Percentiles rank a stretch among this genome's conserved stretches.
Evolutionary conservation across 129 eudicot species (phyloP).

Genomic region (Kitagawia praeruptora): DNA sequence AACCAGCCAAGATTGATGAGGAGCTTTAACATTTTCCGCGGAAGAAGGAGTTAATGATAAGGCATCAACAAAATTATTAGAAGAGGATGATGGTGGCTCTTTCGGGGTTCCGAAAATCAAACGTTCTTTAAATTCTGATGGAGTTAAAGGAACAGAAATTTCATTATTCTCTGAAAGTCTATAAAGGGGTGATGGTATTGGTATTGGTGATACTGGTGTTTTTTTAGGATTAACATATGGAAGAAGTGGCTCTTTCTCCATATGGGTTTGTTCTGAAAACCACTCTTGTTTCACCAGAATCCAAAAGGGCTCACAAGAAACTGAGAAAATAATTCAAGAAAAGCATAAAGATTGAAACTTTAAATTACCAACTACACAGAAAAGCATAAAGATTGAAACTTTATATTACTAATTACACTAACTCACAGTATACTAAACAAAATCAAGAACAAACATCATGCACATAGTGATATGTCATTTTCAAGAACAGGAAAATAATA

Average conservation of each 20-base stretch:
- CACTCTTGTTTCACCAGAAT: neutral
- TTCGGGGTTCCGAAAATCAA: constrained; percentile 55
- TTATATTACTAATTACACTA: neutral
- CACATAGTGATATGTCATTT: neutral
- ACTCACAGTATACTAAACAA: neutral
- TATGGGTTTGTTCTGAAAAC: constrained; percentile 22
- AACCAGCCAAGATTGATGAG: constrained; percentile 39
- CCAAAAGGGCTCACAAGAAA: neutral
- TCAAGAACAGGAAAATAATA: neutral
- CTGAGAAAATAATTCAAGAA: neutral
- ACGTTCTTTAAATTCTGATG: constrained; percentile 65
- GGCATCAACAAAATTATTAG: constrained; percentile 31
- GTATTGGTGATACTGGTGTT: constrained; percentile 32
- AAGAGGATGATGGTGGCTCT: constrained; percentile 23
- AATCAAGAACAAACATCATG: neutral
- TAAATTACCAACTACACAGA: neutral
- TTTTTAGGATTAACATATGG: constrained; percentile 22
- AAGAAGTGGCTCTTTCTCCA: constrained; percentile 72
- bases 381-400: neutral
- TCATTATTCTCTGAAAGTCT: constrained; percentile 65
- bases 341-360: neutral
- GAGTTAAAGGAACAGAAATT: constrained; percentile 59
- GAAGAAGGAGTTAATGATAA: constrained; percentile 18
- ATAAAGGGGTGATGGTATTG: constrained; percentile 27
- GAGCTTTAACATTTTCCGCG: neutral